Conservation (phyloP, 805 yeast species). For the Priceomyces castillae region DNA sequence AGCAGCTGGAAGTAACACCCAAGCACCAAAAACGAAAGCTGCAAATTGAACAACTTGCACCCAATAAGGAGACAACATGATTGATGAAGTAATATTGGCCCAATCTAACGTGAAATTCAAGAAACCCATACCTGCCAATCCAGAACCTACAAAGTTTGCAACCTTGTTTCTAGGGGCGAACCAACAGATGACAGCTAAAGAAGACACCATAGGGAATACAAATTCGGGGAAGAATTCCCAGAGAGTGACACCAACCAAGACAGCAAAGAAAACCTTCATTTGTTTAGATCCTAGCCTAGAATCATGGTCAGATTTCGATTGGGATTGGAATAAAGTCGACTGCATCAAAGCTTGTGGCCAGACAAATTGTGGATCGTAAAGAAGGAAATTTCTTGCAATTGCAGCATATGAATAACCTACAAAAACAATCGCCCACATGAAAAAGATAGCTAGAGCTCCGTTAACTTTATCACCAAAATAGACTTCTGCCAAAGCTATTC, state of each 20-base stretch:
- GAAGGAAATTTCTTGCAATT: conserved; percentile 43
- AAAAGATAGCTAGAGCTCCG: conserved; percentile 37
- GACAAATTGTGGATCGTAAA: conserved; percentile 48
- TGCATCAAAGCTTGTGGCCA: conserved; percentile 57
- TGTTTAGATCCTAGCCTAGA: conserved; percentile 19
- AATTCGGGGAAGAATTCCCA: conserved; percentile 54
- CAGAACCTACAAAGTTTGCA: conserved; percentile 49
- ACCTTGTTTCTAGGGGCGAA: conserved; percentile 42
- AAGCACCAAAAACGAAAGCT: conserved; percentile 47
- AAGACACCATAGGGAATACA: conserved; percentile 47
- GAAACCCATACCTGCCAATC: conserved; percentile 52
- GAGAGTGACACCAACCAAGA: conserved; percentile 29
- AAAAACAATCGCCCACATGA: conserved; percentile 53
- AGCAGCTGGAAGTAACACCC: conserved; percentile 47
- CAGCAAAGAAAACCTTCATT: conserved; percentile 39
- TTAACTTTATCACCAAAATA: conserved; percentile 38
- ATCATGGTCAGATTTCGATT: conserved; percentile 17
- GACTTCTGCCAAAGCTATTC: conserved; percentile 46
- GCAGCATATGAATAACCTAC: conserved; percentile 54
- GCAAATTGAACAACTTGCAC: conserved; percentile 47
- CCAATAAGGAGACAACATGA: conserved; percentile 54
- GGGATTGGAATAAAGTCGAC: conserved; percentile 41
- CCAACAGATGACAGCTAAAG: conserved; percentile 50
- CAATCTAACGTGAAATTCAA: conserved; percentile 49
- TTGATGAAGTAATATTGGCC: conserved; percentile 51